Evolutionary conservation across 2,329 filamentous ascomycete species (phyloP).

Genomic region (Trichoderma gracile): DNA sequence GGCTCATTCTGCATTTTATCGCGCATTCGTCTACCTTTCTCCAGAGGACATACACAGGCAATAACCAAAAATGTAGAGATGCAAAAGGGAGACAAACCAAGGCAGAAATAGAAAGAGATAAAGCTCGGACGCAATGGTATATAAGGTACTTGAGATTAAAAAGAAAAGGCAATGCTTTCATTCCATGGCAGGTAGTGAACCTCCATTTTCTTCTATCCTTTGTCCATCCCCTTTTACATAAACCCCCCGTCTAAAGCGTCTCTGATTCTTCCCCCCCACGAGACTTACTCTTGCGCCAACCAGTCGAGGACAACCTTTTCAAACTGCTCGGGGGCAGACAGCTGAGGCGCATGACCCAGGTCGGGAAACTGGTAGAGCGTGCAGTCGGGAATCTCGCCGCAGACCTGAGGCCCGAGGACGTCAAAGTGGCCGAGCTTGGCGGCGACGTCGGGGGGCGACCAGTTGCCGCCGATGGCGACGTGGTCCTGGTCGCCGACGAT

Average conservation of each 20-base stretch:
- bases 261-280: too few relatives aligned
- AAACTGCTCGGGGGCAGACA: conserved; percentile 51
- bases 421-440: conserved; percentile 51
- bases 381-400: conserved; percentile 46
- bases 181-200: neutral
- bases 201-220: neutral
- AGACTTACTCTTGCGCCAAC: conserved; percentile 34
- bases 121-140: conserved; percentile 3
- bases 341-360: conserved; percentile 55
- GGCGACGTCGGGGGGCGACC: conserved; percentile 48
- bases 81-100: neutral
- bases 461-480: conserved; percentile 57
- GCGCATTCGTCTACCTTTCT: too few relatives aligned
- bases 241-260: neutral
- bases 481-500: conserved; percentile 54
- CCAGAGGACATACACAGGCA: neutral
- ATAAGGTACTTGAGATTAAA: neutral
- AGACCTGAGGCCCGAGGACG: conserved; percentile 49
- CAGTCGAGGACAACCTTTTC: conserved; percentile 50
- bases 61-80: neutral
- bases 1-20: neutral
- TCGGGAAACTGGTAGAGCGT: conserved; percentile 50
- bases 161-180: neutral
- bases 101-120: neutral
- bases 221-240: neutral